Conservation (phyloP, 176 grass and related monocot genomes). For the Typha latifolia region DNA sequence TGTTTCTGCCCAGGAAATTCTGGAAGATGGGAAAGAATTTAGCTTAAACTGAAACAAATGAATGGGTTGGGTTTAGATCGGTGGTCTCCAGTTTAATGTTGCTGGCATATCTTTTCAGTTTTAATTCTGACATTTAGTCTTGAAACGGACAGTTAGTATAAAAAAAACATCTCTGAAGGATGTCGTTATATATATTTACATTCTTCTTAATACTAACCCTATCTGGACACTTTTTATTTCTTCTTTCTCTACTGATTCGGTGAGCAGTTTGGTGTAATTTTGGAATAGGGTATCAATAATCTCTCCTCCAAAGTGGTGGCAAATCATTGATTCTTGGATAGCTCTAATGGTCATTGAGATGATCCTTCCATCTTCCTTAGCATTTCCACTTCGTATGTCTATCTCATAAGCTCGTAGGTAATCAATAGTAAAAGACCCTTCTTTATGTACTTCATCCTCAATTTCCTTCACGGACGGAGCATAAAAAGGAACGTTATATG, state of each 20-base stretch:
- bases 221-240: conserved; percentile 71
- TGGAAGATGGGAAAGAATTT: too few species aligned
- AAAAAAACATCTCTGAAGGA: background rate
- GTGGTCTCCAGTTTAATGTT: too few species aligned
- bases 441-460: conserved; percentile 52
- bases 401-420: conserved; percentile 68
- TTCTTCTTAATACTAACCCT: conserved; percentile 53
- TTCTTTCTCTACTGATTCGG: conserved; percentile 67
- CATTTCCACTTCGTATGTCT: conserved; percentile 72
- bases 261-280: conserved; percentile 55
- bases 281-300: conserved; percentile 65
- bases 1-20: too few species aligned
- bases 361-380: conserved; percentile 60
- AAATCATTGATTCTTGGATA: conserved; percentile 91
- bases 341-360: conserved; percentile 75
- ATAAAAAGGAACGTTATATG: conserved; percentile 90
- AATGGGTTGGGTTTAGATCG: too few species aligned
- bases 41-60: too few species aligned
- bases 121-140: too few species aligned
- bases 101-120: too few species aligned
- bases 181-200: conserved; percentile 11
- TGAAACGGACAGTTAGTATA: background rate
- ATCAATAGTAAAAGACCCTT: conserved; percentile 76
- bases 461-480: conserved; percentile 64
- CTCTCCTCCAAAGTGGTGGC: conserved; percentile 69